phyloP scores from a whole-genome alignment of 768 basidiomycete genomes.

The Nidularia sp. region DNA sequence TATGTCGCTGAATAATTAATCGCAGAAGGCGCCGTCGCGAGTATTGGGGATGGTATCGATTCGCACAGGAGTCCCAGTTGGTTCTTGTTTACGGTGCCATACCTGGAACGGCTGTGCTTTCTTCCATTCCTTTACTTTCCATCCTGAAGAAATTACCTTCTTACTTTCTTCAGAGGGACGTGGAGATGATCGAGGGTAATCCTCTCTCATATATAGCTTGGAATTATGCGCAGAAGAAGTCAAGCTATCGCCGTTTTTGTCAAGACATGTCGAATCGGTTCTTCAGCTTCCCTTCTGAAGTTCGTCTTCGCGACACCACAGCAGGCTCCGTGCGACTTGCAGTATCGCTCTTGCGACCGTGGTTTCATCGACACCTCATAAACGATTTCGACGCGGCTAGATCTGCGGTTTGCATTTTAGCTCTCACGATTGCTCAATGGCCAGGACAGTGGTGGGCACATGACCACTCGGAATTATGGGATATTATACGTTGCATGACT shows the following conservation, averaged over 20 bases:
- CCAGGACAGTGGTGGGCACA: slow-evolving; percentile 65
- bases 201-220: slow-evolving; percentile 35
- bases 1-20: too few species aligned
- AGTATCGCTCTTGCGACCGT: slow-evolving; percentile 61
- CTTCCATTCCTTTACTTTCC: slow-evolving; percentile 65
- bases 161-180: slow-evolving; percentile 48
- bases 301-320: slow-evolving; percentile 62
- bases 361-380: slow-evolving; percentile 53
- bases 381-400: slow-evolving; percentile 31
- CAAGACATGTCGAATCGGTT: slow-evolving; percentile 64
- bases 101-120: slow-evolving; percentile 59
- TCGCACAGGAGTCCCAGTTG: slow-evolving; percentile 71
- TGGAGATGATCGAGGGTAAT: slow-evolving; percentile 18
- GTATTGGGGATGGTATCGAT: slow-evolving; percentile 76
- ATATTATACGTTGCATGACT: slow-evolving; percentile 55
- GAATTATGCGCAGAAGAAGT: slow-evolving; percentile 57
- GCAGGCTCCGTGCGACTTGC: slow-evolving; percentile 66
- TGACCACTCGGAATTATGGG: slow-evolving; percentile 59
- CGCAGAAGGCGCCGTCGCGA: slow-evolving; percentile 22
- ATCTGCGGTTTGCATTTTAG: slow-evolving; percentile 30
- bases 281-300: slow-evolving; percentile 47
- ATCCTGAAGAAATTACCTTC: slow-evolving; percentile 68
- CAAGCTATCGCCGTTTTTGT: slow-evolving; percentile 68
- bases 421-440: slow-evolving; percentile 58
- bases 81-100: slow-evolving; percentile 71